Percentiles rank a stretch among this genome's conserved stretches.
Evolutionary conservation across 1,139 yeast genomes (phyloP).

Genomic region (Hyphopichia wangnamkhiaoensis): DNA sequence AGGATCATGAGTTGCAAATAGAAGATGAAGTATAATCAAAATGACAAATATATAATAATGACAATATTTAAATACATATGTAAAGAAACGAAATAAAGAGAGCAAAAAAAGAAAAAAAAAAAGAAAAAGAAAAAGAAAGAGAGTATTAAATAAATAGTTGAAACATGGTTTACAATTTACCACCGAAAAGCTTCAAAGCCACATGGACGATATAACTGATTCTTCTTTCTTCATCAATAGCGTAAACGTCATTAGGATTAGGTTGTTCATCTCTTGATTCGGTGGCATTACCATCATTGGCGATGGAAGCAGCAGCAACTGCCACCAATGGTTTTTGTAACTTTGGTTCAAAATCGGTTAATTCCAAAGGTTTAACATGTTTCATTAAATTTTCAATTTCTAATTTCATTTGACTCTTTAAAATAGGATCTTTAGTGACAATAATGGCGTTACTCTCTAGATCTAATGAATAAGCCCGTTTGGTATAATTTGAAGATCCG

Average conservation of each 20-base stretch:
- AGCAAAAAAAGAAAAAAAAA: neutral
- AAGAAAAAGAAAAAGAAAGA: neutral
- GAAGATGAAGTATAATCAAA: neutral
- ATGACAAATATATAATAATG: neutral
- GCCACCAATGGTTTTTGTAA: constrained; percentile 5
- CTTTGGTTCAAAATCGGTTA: constrained; percentile 59
- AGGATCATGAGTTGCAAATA: neutral
- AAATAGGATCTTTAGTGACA: constrained; percentile 63
- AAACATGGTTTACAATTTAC: constrained; percentile 48
- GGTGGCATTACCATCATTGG: constrained; percentile 1
- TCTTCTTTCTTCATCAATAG: constrained; percentile 55
- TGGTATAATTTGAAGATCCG: constrained; percentile 93
- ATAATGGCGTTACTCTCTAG: constrained; percentile 84
- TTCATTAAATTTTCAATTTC: constrained; percentile 66
- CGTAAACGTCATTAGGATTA: constrained; percentile 15
- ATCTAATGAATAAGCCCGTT: constrained; percentile 84
- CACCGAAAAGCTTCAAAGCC: constrained; percentile 67
- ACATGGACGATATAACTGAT: constrained; percentile 61
- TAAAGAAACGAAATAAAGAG: neutral
- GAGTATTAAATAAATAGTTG: too few species aligned
- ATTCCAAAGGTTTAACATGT: constrained; percentile 51
- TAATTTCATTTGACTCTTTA: constrained; percentile 56
- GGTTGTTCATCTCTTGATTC: constrained; percentile 3
- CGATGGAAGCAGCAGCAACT: neutral
- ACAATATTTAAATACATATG: neutral